Conservation (phyloP, 2,329 filamentous ascomycete species). For the Trichoderma semiorbis region DNA sequence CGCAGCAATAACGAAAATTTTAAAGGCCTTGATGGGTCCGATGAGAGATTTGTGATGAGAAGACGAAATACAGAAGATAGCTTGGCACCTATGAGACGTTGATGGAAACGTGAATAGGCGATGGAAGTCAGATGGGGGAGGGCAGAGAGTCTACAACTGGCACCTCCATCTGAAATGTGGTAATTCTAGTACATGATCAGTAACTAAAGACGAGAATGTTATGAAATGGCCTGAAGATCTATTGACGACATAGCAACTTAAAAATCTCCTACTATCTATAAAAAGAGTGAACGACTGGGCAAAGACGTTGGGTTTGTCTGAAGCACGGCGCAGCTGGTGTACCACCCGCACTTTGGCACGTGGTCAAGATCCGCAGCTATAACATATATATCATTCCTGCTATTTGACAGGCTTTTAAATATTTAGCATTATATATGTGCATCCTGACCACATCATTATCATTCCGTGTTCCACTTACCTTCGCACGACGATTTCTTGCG, state of each 20-base stretch:
- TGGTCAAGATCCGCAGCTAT: neutral
- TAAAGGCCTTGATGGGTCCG: neutral
- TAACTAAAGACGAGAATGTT: neutral
- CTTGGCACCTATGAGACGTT: neutral
- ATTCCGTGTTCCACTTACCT: too few relatives aligned
- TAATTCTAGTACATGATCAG: neutral
- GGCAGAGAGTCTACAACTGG: neutral
- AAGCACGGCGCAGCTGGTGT: neutral
- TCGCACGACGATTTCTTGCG: too few relatives aligned
- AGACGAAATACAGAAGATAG: neutral
- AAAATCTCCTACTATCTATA: neutral
- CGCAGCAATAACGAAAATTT: neutral
- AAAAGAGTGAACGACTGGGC: neutral
- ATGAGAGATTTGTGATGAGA: neutral
- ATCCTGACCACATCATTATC: neutral
- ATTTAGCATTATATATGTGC: neutral
- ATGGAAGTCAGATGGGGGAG: neutral
- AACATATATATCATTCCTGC: neutral
- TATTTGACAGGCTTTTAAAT: too few relatives aligned
- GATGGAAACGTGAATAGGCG: neutral
- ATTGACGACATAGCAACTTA: neutral
- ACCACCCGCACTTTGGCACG: neutral
- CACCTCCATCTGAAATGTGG: neutral
- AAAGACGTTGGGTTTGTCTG: neutral
- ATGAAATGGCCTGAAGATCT: neutral